Evolutionary conservation across 176 grass and related monocot genomes (phyloP), one percentile per base, ranked within the genome.

Genomic region (Carex cristatella): DNA sequence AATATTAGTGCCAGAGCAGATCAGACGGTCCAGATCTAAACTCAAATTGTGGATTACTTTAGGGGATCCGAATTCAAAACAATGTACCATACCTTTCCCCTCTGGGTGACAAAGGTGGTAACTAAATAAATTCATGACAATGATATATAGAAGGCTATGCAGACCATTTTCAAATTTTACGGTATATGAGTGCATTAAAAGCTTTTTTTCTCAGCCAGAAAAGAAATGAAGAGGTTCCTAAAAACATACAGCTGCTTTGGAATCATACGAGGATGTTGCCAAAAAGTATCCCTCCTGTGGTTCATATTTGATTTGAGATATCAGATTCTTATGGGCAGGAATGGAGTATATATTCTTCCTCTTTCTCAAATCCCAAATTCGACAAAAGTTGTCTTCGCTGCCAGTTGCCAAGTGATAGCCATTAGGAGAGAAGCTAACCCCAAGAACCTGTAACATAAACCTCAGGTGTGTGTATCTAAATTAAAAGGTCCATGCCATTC

Each of bases 281-380:
- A 98, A 87, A 86, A 93, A 94, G 72, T 94, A 87, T 3, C 95
- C 95, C 83, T 94, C 95, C 84, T 93, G 88, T n/a, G 92, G 95
- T 89, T 98, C 95, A 87, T 94, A 98, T 66, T 98, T 98, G 15
- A 98, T 85, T 86, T 98, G 93, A 4, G 95, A 98, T 80, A 98
- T 90, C 35, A 94, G 93, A 86, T 90, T 89, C 57, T 87, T 93
- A 91, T 98, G 95, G 72, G 95, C 95, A 64, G 95, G 95, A 79
- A 98, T 98, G 68, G 93, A 93, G 88, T 98, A 98, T 55, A 93
- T 10, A 89, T 87, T 90, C 61, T 73, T 82, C 73, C 68, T 91
- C 64, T 91, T 98, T 78, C 95, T 94, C 93, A 98, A 86, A 71
- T 98, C 95, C 95, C 93, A 98, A 87, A 98, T 94, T 60, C 95